phyloP scores from a whole-genome alignment of 768 basidiomycete genomes.

The Vararia minispora region DNA sequence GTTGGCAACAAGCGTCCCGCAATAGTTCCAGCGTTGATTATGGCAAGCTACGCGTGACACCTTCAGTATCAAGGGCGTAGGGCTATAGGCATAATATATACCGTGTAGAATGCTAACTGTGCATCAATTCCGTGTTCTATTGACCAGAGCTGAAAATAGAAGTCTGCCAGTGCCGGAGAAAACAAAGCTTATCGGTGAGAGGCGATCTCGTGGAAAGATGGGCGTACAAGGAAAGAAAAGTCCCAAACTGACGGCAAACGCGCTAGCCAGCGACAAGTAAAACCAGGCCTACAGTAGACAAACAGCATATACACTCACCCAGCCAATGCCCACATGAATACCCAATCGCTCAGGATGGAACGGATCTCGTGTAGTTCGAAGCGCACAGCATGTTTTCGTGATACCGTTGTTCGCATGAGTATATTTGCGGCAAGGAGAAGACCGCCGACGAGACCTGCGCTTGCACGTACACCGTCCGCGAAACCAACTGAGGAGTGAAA shows the following conservation, averaged over 20 bases:
- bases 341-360: background rate
- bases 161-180: too few relatives aligned
- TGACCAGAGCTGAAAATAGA: too few relatives aligned
- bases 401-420: slow-evolving; percentile 9
- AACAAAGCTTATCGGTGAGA: too few relatives aligned
- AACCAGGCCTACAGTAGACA: too few relatives aligned
- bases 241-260: background rate
- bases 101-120: too few relatives aligned
- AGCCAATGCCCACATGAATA: background rate
- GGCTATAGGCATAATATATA: too few relatives aligned
- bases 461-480: slow-evolving; percentile 25
- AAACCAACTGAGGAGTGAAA: slow-evolving; percentile 14
- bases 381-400: background rate
- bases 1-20: slow-evolving; percentile 40
- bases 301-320: too few relatives aligned
- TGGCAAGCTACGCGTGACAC: too few relatives aligned
- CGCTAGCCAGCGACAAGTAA: too few relatives aligned
- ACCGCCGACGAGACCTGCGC: slow-evolving; percentile 33
- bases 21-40: slow-evolving; percentile 40
- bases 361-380: background rate
- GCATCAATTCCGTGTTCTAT: too few relatives aligned
- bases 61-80: too few relatives aligned
- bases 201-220: too few relatives aligned
- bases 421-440: slow-evolving; percentile 32
- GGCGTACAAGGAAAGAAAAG: slow-evolving; percentile 2